These are phyloP conservation scores for Schizothecium vesticola DNA, from an alignment of 495 filamentous ascomycete genomes.

Conservation along the genomic window DNA sequence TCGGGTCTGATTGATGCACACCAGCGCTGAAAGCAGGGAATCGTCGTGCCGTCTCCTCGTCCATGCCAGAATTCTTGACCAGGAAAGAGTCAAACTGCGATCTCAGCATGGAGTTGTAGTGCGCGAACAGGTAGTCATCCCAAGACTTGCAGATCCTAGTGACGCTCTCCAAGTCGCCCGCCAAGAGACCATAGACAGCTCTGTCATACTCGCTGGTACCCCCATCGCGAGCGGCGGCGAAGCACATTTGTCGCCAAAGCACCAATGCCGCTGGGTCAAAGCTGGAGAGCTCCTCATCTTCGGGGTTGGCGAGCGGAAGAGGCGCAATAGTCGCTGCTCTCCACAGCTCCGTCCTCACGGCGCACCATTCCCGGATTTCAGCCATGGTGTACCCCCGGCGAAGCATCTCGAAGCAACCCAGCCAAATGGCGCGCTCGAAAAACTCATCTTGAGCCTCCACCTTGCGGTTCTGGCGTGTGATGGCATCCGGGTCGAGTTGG, in stretches of 20 bases:
- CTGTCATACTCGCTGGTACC: conserved; percentile 71
- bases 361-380: conserved; percentile 74
- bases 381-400: conserved; percentile 66
- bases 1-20: conserved; percentile 47
- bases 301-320: conserved; percentile 41
- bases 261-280: conserved; percentile 48
- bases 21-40: conserved; percentile 49
- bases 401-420: conserved; percentile 83
- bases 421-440: conserved; percentile 82
- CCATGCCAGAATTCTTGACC: conserved; percentile 39
- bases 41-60: conserved; percentile 34
- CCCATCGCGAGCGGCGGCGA: conserved; percentile 61
- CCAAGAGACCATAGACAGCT: conserved; percentile 83
- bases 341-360: conserved; percentile 75
- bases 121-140: conserved; percentile 88
- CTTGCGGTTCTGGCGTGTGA: conserved; percentile 64
- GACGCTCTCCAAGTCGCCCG: conserved; percentile 73
- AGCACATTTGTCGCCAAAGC: conserved; percentile 80
- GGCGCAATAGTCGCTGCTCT: conserved; percentile 66
- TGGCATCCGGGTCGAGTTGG: conserved; percentile 91
- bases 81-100: conserved; percentile 61
- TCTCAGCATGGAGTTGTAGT: conserved; percentile 77
- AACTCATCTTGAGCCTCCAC: conserved; percentile 76
- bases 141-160: conserved; percentile 70
- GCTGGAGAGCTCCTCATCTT: conserved; percentile 30